These are phyloP conservation scores for Setaria viridis DNA, from an alignment of 202 grass and related monocot genomes.

Conservation along the genomic window DNA sequence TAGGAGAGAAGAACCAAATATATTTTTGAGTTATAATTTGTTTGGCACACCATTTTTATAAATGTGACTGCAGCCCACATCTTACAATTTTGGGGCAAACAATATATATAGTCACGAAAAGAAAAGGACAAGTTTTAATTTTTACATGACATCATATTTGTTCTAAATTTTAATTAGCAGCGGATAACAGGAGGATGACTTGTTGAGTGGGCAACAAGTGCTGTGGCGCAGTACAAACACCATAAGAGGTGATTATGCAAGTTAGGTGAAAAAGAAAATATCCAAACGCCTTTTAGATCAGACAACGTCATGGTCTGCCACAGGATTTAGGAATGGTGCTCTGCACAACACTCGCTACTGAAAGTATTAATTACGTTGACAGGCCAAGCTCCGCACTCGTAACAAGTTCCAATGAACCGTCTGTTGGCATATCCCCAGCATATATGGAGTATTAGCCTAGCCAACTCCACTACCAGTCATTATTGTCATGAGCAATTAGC, in stretches of 20 bases:
- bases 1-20: too few species aligned
- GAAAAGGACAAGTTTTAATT: too few species aligned
- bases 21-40: too few species aligned
- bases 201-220: background rate
- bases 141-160: too few species aligned
- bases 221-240: background rate
- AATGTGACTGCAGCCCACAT: too few species aligned
- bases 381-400: background rate
- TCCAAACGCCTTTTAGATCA: background rate
- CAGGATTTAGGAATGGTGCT: background rate
- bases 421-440: background rate
- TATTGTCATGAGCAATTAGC: background rate
- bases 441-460: background rate
- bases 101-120: too few species aligned
- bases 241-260: background rate
- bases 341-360: background rate
- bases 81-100: too few species aligned
- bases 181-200: background rate
- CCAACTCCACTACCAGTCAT: background rate
- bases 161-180: background rate
- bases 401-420: background rate
- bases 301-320: background rate
- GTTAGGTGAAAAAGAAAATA: background rate
- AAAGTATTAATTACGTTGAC: conserved; percentile 5
- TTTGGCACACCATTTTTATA: too few species aligned